Conservation (phyloP, 352 stramenopile species). For the Globisporangium heterothallicum region DNA sequence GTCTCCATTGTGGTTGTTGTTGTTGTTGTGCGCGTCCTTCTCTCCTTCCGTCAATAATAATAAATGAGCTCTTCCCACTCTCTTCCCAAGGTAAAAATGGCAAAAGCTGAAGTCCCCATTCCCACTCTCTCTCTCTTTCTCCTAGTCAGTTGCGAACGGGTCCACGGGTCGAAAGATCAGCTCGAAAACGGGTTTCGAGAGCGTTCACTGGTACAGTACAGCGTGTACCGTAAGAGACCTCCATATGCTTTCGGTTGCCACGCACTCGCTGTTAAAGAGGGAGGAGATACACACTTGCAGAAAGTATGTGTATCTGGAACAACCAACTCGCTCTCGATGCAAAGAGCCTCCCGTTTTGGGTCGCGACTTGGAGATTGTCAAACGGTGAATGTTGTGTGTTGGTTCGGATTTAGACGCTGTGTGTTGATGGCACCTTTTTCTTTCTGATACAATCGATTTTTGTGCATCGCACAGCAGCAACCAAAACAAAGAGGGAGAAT, state of each 20-base stretch:
- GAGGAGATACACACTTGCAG: neutral
- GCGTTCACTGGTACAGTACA: too few species aligned
- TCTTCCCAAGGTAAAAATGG: neutral
- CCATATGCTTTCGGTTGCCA: too few species aligned
- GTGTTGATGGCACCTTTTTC: neutral
- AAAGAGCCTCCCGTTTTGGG: too few species aligned
- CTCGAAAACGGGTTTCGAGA: neutral
- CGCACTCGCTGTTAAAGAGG: neutral
- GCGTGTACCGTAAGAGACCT: too few species aligned
- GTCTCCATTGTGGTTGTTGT: conserved; percentile 12
- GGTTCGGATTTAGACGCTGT: neutral
- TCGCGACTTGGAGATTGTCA: too few species aligned
- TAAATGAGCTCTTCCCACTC: neutral
- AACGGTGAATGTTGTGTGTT: too few species aligned
- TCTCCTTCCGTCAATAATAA: too few species aligned
- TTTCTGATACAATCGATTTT: neutral
- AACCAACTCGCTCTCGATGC: too few species aligned
- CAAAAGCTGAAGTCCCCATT: neutral
- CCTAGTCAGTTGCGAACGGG: neutral
- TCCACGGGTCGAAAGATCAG: neutral
- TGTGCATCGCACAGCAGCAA: neutral
- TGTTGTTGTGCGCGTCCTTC: neutral
- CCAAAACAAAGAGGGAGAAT: neutral
- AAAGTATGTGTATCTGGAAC: neutral
- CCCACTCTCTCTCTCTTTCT: neutral